Evolutionary conservation across 1,139 yeast genomes (phyloP), one percentile per base, ranked within the genome.

Genomic region (Nakaseomyces kungkrabaensis): DNA sequence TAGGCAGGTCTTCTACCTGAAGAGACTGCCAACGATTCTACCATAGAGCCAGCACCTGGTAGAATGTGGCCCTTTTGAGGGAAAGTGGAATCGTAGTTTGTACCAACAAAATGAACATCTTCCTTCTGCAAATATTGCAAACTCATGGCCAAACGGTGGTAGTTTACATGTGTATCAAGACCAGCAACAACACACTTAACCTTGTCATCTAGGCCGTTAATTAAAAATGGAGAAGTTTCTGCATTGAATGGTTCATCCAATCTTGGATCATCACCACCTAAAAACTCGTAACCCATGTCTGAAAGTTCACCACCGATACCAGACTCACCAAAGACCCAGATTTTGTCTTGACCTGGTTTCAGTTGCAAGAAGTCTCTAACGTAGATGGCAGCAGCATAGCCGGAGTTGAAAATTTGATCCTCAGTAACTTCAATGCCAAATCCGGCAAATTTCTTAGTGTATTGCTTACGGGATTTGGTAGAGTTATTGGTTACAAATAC

Each of bases 401-500:
- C 83, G 1, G 95, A 85, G 4, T 97, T 95, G 65, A 92, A 90
- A 11, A 92, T 80, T 63, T 90, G 96, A 44, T 79, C 80, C 61
- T 81, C 80, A 17, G 73, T 70, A 32, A 85, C 81, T 4, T 66
- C 60, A 50, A 90, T 76, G 1, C 97, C 97, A 53, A 87, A 77
- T 51, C 80, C 78, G 13, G 72, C 75, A 63, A 92, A 88, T 69
- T 92, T 94, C 56, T 73, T 70, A 45, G 85, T 75, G 66, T 94
- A 92, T 47, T 83, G 84, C 47, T 71, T 68, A 55, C 98, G 74
- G 1, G 96, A 84, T 67, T 92, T 92, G 36, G 97, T 87, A 17
- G 96, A 87, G 69, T 92, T 92, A 73, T 92, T 92, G 48, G 98
- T 90, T 34, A 94, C 98, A 68, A 92, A 92, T 46, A 89, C 75